Evolutionary conservation across 768 basidiomycete genomes (phyloP).

Genomic region (Kwoniella pini): DNA sequence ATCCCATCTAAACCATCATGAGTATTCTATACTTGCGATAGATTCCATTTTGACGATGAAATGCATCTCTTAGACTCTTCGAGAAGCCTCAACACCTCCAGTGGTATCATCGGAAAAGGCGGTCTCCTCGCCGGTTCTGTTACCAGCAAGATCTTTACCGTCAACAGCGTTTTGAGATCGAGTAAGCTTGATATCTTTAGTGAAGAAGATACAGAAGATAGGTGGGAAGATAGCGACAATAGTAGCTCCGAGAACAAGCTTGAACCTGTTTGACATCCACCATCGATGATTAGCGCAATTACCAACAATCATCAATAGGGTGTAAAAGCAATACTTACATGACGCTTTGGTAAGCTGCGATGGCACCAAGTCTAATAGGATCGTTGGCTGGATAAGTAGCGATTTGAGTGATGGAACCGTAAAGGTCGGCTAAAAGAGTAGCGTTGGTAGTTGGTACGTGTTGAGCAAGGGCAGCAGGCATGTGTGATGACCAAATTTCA

Average conservation of each 20-base stretch:
- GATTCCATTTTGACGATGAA: too few relatives aligned
- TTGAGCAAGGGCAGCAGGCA: slow-evolving; percentile 65
- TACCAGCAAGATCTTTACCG: slow-evolving; percentile 48
- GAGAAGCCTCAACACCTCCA: not conserved
- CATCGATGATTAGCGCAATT: not conserved
- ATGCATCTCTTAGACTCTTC: not conserved
- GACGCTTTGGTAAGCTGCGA: slow-evolving; percentile 59
- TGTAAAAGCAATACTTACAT: slow-evolving; percentile 26
- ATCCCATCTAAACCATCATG: too few relatives aligned
- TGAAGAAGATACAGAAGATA: slow-evolving; percentile 62
- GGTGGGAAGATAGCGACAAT: slow-evolving; percentile 64
- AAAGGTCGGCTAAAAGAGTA: slow-evolving; percentile 57
- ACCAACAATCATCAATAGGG: not conserved
- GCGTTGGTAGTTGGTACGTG: slow-evolving; percentile 60
- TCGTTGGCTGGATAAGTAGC: slow-evolving; percentile 57
- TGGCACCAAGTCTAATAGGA: slow-evolving; percentile 67
- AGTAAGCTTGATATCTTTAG: slow-evolving; percentile 69
- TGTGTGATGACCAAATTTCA: slow-evolving; percentile 55
- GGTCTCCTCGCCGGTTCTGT: slow-evolving; percentile 22
- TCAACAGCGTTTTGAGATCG: slow-evolving; percentile 73
- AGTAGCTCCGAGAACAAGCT: slow-evolving; percentile 61
- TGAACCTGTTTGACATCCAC: slow-evolving; percentile 21
- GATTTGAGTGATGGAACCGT: slow-evolving; percentile 63
- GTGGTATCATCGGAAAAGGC: slow-evolving; percentile 1
- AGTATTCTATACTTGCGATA: too few relatives aligned